A percentile compares a stretch with the other conserved stretches of the same genome.
Conservation (phyloP, 1,139 yeast genomes). For the Protomyces inouyei region DNA sequence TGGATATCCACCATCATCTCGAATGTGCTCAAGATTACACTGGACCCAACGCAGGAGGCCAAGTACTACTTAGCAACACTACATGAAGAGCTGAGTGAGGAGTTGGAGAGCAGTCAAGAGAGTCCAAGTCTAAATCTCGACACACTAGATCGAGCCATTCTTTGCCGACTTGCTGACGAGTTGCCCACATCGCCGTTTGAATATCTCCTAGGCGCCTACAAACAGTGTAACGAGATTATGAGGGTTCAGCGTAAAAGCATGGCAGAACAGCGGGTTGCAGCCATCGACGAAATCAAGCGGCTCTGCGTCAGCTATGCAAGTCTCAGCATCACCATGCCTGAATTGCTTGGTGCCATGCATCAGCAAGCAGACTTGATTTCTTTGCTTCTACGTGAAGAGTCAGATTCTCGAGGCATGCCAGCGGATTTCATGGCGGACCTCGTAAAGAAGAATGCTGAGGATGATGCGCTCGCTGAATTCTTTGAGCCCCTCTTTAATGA, state of each 20-base stretch:
- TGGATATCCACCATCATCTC: constrained; percentile 9
- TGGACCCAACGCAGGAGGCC: constrained; percentile 6
- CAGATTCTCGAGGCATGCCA: constrained; percentile 33
- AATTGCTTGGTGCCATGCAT: constrained; percentile 47
- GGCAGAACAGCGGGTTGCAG: constrained; percentile 32
- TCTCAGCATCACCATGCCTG: constrained; percentile 65
- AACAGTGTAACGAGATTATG: constrained; percentile 17
- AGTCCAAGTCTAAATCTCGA: constrained; percentile 31
- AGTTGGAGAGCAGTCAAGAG: not conserved
- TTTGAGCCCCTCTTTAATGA: constrained; percentile 46
- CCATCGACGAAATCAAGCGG: constrained; percentile 50
- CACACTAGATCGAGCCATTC: constrained; percentile 37
- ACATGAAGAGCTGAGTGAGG: constrained; percentile 14
- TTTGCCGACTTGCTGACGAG: constrained; percentile 36
- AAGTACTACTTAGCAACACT: constrained; percentile 4
- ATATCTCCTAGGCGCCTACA: constrained; percentile 31
- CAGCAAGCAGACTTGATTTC: constrained; percentile 30
- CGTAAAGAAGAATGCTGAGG: constrained; percentile 56
- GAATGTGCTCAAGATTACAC: not conserved
- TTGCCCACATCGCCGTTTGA: constrained; percentile 30
- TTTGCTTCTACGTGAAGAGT: constrained; percentile 29
- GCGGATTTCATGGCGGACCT: constrained; percentile 57
- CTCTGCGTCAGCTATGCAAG: constrained; percentile 63
- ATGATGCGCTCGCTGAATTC: constrained; percentile 59
- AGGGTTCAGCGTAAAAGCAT: constrained; percentile 28